These are phyloP conservation scores for Colletotrichum phormii DNA, from an alignment of 2,329 filamentous ascomycete species.

Conservation along the genomic window DNA sequence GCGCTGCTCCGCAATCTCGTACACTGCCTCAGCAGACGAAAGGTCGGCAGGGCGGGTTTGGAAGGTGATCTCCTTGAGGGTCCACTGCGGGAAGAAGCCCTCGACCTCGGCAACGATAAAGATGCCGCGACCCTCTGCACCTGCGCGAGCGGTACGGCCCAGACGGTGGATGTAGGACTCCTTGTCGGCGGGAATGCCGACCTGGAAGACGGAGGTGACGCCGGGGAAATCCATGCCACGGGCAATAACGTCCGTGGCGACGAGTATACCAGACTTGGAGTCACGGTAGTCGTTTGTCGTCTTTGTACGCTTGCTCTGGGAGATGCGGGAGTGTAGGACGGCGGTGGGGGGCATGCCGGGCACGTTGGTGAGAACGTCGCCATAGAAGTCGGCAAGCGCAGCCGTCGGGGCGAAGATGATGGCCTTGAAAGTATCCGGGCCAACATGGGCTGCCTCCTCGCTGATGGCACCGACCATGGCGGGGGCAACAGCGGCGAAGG, in stretches of 20 bases:
- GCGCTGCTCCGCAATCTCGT: conserved; percentile 48
- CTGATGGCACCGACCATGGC: conserved; percentile 69
- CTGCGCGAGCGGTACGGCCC: conserved; percentile 74
- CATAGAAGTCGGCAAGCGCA: conserved; percentile 63
- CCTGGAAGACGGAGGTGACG: conserved; percentile 75
- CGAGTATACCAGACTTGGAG: conserved; percentile 63
- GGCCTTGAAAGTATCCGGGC: conserved; percentile 76
- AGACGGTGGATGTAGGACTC: conserved; percentile 77
- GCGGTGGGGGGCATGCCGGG: conserved; percentile 56
- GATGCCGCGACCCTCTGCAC: conserved; percentile 72
- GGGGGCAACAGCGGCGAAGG: conserved; percentile 74
- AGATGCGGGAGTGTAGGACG: conserved; percentile 63
- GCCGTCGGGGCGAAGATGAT: conserved; percentile 82
- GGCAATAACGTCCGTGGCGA: conserved; percentile 78
- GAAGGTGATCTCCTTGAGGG: conserved; percentile 66
- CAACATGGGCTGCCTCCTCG: conserved; percentile 51
- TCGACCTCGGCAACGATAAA: conserved; percentile 67
- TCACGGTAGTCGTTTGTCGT: conserved; percentile 74
- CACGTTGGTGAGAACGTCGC: conserved; percentile 54
- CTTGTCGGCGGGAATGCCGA: conserved; percentile 68
- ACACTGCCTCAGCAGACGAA: conserved; percentile 51
- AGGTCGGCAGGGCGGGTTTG: conserved; percentile 59
- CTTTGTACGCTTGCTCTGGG: conserved; percentile 60
- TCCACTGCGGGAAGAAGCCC: conserved; percentile 59
- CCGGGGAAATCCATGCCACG: conserved; percentile 79